Base-by-base conservation (phyloP, 2,329 filamentous ascomycete genomes). In the Apiospora hydei region DNA sequence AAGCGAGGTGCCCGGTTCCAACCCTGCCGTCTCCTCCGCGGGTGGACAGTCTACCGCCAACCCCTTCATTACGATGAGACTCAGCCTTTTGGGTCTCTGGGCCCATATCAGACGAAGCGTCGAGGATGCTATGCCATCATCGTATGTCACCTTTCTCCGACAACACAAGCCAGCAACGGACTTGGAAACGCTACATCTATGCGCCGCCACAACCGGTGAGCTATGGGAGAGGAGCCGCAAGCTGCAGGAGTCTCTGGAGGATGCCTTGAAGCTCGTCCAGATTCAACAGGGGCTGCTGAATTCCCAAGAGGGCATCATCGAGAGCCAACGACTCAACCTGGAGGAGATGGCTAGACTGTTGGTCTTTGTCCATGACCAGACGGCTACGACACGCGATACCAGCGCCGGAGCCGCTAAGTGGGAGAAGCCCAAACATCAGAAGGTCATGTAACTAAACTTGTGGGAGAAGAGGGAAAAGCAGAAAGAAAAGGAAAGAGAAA, bases 261-360 rank as follows among this genome's bases (percentile, higher is more conserved):
- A 47, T 16, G 67, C 67, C 16, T 16, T 51, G 14, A 26, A 70
- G 14, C 46, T 70, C 14, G 21, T 70, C 14, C 24, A 46, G 13
- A 67, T 70, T 53, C 71, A 72, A 18, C 71, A 72, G 53, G 51
- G 26, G 7, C 34, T 72, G 4, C 41, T 72, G 3, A 44, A 70
- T 3, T 38, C 38, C 14, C 71, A 72, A 30, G 47, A 69, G 26
- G 18, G 21, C 8, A 38, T 72, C 26, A 72, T 72, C 14, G 71
- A 72, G 67, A 53, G 38, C 26, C 71, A 72, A 41, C n/a, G 67
- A 11, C n/a, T 49, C 6, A 61, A 46, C 1, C 14, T 69, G 18
- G 71, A 69, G 26, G 67, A 64, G 41, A 24, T 67, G 43, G 46
- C 69, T 5, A 44, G 51, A n/a, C n/a, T 70, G 24, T 41, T 57